Evolutionary conservation across 2,329 filamentous ascomycete species (phyloP).

Genomic region (Colletotrichum siamense): DNA sequence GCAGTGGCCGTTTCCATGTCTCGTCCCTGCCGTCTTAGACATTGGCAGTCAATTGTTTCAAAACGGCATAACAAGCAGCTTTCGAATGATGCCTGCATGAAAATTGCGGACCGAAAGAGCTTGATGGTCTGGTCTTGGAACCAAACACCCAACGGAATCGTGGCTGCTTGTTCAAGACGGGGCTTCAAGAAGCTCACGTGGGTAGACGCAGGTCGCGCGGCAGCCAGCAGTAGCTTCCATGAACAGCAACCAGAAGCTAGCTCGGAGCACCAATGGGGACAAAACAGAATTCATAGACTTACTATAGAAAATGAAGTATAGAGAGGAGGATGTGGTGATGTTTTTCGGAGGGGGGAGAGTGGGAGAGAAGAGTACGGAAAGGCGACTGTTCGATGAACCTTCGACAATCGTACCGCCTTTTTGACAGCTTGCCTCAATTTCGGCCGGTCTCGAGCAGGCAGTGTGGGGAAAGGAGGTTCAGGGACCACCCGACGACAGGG

Average conservation of each 20-base stretch:
- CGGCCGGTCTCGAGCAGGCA: conserved; percentile 18
- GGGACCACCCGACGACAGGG: conserved; percentile 20
- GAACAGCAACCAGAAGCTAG: not conserved
- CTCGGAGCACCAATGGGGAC: not conserved
- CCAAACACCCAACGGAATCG: not conserved
- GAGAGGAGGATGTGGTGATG: not conserved
- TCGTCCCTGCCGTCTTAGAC: not conserved
- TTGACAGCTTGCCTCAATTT: conserved; percentile 39
- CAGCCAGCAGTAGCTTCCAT: not conserved
- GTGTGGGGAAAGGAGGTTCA: conserved; percentile 32
- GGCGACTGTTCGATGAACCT: conserved; percentile 10
- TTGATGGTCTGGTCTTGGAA: not conserved
- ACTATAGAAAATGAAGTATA: not conserved
- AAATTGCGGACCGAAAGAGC: not conserved
- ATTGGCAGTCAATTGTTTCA: not conserved
- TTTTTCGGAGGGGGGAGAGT: conserved; percentile 16
- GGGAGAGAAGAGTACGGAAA: conserved; percentile 7
- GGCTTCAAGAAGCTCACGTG: conserved; percentile 3
- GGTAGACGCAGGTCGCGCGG: conserved; percentile 1
- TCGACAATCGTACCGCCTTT: conserved; percentile 27
- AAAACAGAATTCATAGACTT: not conserved
- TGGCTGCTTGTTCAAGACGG: not conserved
- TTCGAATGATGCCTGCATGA: not conserved
- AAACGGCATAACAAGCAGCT: not conserved
- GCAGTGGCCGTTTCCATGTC: not conserved